These are phyloP conservation scores for Abrus precatorius DNA, from an alignment of 306 rosid genomes.

Conservation along the genomic window DNA sequence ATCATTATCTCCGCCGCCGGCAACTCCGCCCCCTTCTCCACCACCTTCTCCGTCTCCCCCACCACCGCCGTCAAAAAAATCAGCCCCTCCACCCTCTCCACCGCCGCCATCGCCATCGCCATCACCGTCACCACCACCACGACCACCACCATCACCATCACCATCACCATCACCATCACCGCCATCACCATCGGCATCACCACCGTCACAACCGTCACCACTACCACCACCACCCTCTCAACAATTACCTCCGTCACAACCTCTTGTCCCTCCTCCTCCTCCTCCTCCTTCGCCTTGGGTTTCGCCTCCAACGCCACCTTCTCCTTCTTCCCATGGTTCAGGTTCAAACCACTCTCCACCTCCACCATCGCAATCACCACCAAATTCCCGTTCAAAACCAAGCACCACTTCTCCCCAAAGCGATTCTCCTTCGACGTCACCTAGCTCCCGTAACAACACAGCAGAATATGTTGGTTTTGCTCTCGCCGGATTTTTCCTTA, in stretches of 20 bases:
- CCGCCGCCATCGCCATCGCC: constrained; percentile 33
- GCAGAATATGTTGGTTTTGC: constrained; percentile 56
- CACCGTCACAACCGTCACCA: constrained; percentile 43
- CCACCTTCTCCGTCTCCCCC: constrained; percentile 24
- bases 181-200: constrained; percentile 31
- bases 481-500: constrained; percentile 56
- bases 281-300: constrained; percentile 10
- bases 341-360: not conserved
- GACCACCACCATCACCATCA: constrained; percentile 34
- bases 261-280: constrained; percentile 49
- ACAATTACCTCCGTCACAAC: constrained; percentile 43
- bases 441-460: not conserved
- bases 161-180: constrained; percentile 35
- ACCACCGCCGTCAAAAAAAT: not conserved
- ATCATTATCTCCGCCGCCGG: constrained; percentile 26
- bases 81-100: constrained; percentile 36
- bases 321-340: not conserved
- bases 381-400: constrained; percentile 12
- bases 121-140: constrained; percentile 46
- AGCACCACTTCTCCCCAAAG: constrained; percentile 10
- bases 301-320: constrained; percentile 36
- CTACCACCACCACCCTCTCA: constrained; percentile 43
- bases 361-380: constrained; percentile 13
- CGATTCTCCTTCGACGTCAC: constrained; percentile 28
- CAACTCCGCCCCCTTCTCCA: constrained; percentile 25